A percentile compares a stretch with the other conserved stretches of the same genome.
These are phyloP conservation scores for Saturnispora besseyi DNA, from an alignment of 805 yeast species.

Conservation along the genomic window DNA sequence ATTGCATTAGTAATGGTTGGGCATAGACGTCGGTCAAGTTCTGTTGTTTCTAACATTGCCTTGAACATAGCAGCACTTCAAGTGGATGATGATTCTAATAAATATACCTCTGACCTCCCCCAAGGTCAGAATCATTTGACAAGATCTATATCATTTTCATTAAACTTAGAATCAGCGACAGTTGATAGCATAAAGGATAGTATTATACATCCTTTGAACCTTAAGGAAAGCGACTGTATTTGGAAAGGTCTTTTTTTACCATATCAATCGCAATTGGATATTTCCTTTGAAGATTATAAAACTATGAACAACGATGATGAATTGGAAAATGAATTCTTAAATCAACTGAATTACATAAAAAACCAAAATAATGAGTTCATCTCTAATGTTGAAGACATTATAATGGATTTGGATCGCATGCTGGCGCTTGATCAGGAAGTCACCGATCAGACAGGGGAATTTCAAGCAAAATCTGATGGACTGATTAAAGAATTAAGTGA, in stretches of 20 bases:
- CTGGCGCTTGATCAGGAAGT: conserved; percentile 48
- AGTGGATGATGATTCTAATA: neutral
- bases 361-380: conserved; percentile 32
- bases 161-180: neutral
- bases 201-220: conserved; percentile 30
- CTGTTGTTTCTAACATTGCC: conserved; percentile 57
- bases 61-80: conserved; percentile 35
- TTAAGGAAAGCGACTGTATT: conserved; percentile 28
- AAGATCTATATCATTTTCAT: conserved; percentile 14
- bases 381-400: conserved; percentile 36
- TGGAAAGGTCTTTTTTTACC: conserved; percentile 19
- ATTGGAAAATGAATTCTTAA: conserved; percentile 30
- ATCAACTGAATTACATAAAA: conserved; percentile 23
- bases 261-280: conserved; percentile 19
- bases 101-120: neutral
- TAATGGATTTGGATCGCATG: conserved; percentile 38
- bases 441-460: conserved; percentile 50
- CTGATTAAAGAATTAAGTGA: conserved; percentile 39
- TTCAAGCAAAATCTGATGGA: conserved; percentile 47
- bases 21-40: conserved; percentile 41
- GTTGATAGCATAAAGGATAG: neutral
- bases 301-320: conserved; percentile 34
- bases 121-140: neutral
- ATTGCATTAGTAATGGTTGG: conserved; percentile 1
- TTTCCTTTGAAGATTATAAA: conserved; percentile 34